Conservation (phyloP, 1,139 yeast genomes). For the Tardiomyces depauwii region DNA sequence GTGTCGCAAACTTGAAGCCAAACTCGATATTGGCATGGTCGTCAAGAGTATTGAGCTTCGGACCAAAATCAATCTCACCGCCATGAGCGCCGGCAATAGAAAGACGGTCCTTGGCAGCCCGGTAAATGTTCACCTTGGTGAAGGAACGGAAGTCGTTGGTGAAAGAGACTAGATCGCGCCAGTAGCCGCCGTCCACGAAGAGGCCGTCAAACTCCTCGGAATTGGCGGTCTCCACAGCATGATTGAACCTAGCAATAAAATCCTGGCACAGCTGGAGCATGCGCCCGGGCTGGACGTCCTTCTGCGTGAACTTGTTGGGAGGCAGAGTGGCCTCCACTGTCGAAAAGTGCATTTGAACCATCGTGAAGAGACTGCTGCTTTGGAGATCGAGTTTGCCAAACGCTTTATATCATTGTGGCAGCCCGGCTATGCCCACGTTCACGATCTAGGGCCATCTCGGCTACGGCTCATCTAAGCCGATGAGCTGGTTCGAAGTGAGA, state of each 20-base stretch:
- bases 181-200: slow-evolving; percentile 17
- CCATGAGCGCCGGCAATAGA: slow-evolving; percentile 19
- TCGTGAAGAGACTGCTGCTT: background rate
- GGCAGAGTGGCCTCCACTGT: slow-evolving; percentile 5
- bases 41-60: slow-evolving; percentile 13
- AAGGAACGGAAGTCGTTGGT: slow-evolving; percentile 26
- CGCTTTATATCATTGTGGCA: no score
- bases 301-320: slow-evolving; percentile 4
- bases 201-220: slow-evolving; percentile 3
- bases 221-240: slow-evolving; percentile 3
- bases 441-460: no score
- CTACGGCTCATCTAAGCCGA: no score
- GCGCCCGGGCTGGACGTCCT: slow-evolving; percentile 4
- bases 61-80: slow-evolving; percentile 20
- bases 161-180: slow-evolving; percentile 30
- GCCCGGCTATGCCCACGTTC: no score
- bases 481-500: no score
- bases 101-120: slow-evolving; percentile 8
- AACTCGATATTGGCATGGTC: slow-evolving; percentile 29
- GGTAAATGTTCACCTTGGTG: slow-evolving; percentile 22
- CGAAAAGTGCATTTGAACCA: slow-evolving; percentile 5
- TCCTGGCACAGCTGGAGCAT: slow-evolving; percentile 5
- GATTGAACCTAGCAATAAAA: slow-evolving; percentile 5
- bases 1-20: slow-evolving; percentile 24
- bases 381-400: no score